phyloP scores from a whole-genome alignment of 148 eudicot genomes.

The Rhododendron vialii region DNA sequence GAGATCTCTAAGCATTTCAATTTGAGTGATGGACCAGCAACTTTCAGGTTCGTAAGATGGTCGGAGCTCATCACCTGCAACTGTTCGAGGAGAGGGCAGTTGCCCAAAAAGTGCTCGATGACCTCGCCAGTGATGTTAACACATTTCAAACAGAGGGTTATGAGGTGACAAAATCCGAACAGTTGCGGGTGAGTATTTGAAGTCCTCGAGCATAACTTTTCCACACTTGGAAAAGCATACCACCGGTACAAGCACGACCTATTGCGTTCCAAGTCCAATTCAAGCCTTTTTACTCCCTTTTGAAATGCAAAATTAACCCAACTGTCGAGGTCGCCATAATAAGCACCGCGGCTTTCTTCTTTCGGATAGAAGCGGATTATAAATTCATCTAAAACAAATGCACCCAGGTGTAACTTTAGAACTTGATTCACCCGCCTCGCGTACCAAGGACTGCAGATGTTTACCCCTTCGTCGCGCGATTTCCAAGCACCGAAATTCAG shows the following conservation, averaged over 20 bases:
- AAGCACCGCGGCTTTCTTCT: not conserved
- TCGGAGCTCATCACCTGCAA: not conserved
- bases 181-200: not conserved
- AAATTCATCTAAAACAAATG: not conserved
- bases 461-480: not conserved
- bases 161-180: not conserved
- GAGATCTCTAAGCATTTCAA: not conserved
- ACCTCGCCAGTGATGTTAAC: not conserved
- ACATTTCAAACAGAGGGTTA: not conserved
- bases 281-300: not conserved
- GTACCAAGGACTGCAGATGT: not conserved
- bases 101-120: not conserved
- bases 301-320: not conserved
- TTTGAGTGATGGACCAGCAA: not conserved
- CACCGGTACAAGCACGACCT: not conserved
- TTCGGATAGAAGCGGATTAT: not conserved
- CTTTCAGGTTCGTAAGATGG: not conserved
- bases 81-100: not conserved
- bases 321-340: not conserved
- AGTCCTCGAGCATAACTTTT: too few relatives aligned
- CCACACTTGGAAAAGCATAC: not conserved
- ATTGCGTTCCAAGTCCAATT: not conserved
- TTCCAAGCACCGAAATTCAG: not conserved
- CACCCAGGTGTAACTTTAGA: not conserved
- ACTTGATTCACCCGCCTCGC: not conserved